Evolutionary conservation across 805 yeast species (phyloP).

Genomic region (Monosporozyma servazzii): DNA sequence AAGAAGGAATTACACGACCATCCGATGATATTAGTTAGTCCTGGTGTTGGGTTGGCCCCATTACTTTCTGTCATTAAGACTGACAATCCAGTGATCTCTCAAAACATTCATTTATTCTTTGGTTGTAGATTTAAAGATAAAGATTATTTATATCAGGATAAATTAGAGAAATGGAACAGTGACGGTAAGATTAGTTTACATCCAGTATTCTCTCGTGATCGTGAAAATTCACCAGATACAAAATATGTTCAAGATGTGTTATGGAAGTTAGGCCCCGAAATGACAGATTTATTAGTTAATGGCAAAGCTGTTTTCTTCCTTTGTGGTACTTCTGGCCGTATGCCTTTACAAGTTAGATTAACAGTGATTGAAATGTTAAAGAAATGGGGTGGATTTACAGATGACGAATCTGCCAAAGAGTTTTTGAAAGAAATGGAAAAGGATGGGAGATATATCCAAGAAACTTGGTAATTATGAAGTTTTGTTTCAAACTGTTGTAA

Average conservation of each 20-base stretch:
- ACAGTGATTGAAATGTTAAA: constrained; percentile 59
- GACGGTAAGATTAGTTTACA: constrained; percentile 33
- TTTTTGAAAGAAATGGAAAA: constrained; percentile 53
- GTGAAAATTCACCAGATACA: constrained; percentile 29
- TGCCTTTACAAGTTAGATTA: constrained; percentile 85
- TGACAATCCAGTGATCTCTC: constrained; percentile 9
- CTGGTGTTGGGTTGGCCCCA: constrained; percentile 98
- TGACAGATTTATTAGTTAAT: constrained; percentile 46
- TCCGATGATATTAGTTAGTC: constrained; percentile 69
- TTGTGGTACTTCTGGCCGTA: constrained; percentile 90
- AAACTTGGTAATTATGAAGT: constrained; percentile 57
- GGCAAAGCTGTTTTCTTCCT: constrained; percentile 58
- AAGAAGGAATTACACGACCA: constrained; percentile 27
- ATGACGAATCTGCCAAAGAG: constrained; percentile 39
- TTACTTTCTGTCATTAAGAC: constrained; percentile 59
- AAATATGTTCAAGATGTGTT: constrained; percentile 76
- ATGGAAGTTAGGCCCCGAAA: constrained; percentile 38
- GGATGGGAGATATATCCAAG: constrained; percentile 65
- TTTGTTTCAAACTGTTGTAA: no score
- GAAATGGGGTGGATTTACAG: constrained; percentile 33
- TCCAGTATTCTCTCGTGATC: constrained; percentile 43
- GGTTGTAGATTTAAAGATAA: constrained; percentile 62
- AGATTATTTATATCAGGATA: constrained; percentile 58
- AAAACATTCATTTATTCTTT: constrained; percentile 45
- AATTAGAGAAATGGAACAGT: constrained; percentile 36